phyloP scores from a whole-genome alignment of 345 rosid species.

The Hevea brasiliensis region DNA sequence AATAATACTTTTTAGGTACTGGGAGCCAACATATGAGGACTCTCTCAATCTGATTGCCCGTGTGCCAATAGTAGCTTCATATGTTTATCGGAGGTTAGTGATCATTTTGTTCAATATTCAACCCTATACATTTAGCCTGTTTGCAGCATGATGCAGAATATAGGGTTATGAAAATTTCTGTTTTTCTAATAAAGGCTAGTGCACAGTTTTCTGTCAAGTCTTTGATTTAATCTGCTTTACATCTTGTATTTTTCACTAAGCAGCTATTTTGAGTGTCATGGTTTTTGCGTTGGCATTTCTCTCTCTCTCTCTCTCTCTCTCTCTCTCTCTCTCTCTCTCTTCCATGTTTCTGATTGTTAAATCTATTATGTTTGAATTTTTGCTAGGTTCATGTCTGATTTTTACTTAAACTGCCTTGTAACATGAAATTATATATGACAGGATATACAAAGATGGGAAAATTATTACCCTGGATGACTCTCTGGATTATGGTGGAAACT shows the following conservation, averaged over 20 bases:
- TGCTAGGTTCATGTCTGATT: background rate
- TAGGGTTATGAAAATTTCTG: background rate
- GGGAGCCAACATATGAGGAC: conserved; percentile 97
- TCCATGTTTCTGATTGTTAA: background rate
- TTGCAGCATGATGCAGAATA: conserved; percentile 1
- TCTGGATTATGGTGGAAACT: conserved; percentile 93
- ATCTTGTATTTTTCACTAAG: background rate
- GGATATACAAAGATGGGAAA: conserved; percentile 83
- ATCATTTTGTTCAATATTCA: conserved; percentile 16
- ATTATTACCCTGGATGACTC: conserved; percentile 63
- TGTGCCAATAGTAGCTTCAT: conserved; percentile 78
- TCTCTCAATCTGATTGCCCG: conserved; percentile 92
- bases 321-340: too few species aligned
- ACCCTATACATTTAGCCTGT: background rate
- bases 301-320: too few species aligned
- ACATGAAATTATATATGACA: conserved; percentile 17
- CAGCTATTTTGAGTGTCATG: background rate
- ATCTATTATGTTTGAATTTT: background rate
- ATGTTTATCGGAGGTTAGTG: conserved; percentile 85
- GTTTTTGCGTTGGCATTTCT: too few species aligned
- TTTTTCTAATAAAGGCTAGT: background rate
- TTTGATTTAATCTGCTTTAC: too few species aligned
- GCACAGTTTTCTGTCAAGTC: too few species aligned
- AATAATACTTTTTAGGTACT: conserved; percentile 55
- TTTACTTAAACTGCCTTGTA: background rate